Evolutionary conservation across 2,329 filamentous ascomycete genomes (phyloP).

Genomic region (Colletotrichum sp.): DNA sequence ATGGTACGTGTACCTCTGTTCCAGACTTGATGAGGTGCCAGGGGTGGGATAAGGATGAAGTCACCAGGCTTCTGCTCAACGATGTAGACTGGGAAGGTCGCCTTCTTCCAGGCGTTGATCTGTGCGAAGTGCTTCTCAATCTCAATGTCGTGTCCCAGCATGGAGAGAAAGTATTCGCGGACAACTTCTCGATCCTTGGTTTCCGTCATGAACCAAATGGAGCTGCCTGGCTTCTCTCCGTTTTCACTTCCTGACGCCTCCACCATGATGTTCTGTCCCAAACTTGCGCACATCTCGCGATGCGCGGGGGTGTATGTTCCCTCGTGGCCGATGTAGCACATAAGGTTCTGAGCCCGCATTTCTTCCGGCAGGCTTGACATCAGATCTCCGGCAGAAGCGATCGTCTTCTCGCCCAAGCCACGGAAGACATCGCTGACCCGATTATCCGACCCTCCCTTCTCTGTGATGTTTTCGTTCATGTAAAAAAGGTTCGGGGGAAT

Average conservation of each 20-base stretch:
- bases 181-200: slow-evolving; percentile 90
- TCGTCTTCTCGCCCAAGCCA: slow-evolving; percentile 51
- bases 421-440: slow-evolving; percentile 40
- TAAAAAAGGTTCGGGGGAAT: slow-evolving; percentile 89
- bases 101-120: slow-evolving; percentile 92
- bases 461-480: slow-evolving; percentile 77
- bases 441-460: slow-evolving; percentile 35
- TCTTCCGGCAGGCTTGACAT: slow-evolving; percentile 89
- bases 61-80: slow-evolving; percentile 91
- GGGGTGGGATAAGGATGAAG: slow-evolving; percentile 89
- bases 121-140: slow-evolving; percentile 97
- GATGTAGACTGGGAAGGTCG: slow-evolving; percentile 90
- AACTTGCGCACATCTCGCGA: slow-evolving; percentile 94
- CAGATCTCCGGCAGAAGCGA: slow-evolving; percentile 82
- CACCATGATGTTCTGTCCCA: slow-evolving; percentile 99
- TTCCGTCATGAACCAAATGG: slow-evolving; percentile 99
- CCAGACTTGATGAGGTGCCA: slow-evolving; percentile 98
- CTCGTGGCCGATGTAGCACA: slow-evolving; percentile 98
- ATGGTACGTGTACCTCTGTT: slow-evolving; percentile 94
- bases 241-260: slow-evolving; percentile 78
- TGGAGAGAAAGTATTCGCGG: slow-evolving; percentile 91
- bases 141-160: slow-evolving; percentile 94
- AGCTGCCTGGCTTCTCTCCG: slow-evolving; percentile 84
- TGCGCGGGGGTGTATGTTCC: slow-evolving; percentile 96
- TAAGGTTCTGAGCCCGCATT: slow-evolving; percentile 94